Percentiles rank a stretch among this genome's conserved stretches.
Conservation (phyloP, 2,329 filamentous ascomycete genomes). For the Diaporthe helianthi region DNA sequence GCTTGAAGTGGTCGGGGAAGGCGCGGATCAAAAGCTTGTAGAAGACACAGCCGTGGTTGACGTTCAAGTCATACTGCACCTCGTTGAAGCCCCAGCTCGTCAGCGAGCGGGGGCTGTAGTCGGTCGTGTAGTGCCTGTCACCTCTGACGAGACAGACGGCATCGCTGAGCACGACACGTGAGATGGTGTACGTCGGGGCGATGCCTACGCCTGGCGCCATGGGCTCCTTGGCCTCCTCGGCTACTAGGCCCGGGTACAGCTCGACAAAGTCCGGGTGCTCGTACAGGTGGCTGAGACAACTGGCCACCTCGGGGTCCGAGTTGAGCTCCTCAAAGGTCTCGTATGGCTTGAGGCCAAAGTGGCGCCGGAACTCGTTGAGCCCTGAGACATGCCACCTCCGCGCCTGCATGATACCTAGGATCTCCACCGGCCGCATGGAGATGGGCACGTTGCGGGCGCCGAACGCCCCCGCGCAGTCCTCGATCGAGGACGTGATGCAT, state of each 20-base stretch:
- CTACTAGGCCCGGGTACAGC: conserved; percentile 79
- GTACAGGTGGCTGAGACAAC: conserved; percentile 71
- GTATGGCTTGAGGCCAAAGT: conserved; percentile 79
- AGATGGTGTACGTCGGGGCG: conserved; percentile 77
- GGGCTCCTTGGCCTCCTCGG: conserved; percentile 76
- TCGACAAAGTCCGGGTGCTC: conserved; percentile 82
- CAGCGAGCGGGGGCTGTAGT: conserved; percentile 75
- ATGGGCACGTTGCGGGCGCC: conserved; percentile 77
- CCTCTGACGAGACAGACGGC: conserved; percentile 80
- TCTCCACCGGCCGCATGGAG: conserved; percentile 77
- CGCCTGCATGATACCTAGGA: conserved; percentile 80
- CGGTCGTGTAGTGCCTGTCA: conserved; percentile 80
- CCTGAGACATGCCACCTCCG: conserved; percentile 79
- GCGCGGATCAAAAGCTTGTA: conserved; percentile 84
- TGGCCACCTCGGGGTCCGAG: conserved; percentile 73
- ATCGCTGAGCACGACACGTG: conserved; percentile 77
- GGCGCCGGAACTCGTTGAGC: conserved; percentile 84
- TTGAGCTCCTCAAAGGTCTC: conserved; percentile 86
- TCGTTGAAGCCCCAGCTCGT: conserved; percentile 88
- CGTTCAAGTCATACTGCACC: conserved; percentile 71
- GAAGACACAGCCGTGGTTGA: conserved; percentile 84
- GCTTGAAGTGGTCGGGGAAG: conserved; percentile 80
- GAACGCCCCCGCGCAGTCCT: conserved; percentile 79
- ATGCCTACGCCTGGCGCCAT: conserved; percentile 79
- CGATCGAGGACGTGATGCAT: conserved; percentile 72